A percentile compares a stretch with the other conserved stretches of the same genome.
These are phyloP conservation scores for Pinguiococcus pyrenoidosus DNA, from an alignment of 108 stramenopile genomes.

Conservation along the genomic window DNA sequence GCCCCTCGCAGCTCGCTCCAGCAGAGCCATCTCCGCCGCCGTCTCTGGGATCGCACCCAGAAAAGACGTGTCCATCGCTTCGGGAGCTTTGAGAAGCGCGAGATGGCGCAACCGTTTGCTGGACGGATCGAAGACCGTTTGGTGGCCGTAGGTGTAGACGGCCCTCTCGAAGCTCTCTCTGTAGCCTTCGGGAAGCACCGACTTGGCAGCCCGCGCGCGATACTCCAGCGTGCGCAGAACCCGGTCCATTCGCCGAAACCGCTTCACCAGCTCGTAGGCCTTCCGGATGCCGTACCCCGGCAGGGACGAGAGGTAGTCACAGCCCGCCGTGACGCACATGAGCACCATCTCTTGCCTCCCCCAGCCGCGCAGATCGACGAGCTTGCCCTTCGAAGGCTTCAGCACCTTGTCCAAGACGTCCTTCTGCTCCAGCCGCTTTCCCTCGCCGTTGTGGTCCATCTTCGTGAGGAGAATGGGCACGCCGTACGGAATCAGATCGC, in stretches of 20 bases:
- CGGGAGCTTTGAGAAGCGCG: no score
- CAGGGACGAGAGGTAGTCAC: conserved; percentile 78
- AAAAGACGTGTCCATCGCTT: no score
- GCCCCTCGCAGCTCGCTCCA: no score
- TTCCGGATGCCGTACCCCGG: conserved; percentile 66
- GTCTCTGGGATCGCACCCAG: no score
- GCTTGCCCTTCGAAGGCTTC: background rate
- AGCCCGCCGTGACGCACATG: conserved; percentile 82
- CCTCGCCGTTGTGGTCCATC: conserved; percentile 44
- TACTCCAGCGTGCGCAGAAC: conserved; percentile 32
- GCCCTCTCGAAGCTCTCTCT: conserved; percentile 52
- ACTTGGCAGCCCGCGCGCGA: conserved; percentile 4
- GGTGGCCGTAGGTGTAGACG: conserved; percentile 63
- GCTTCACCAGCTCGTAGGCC: conserved; percentile 54
- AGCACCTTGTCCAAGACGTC: conserved; percentile 15
- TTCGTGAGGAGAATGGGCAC: conserved; percentile 54
- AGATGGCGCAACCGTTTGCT: no score
- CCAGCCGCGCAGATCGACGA: background rate
- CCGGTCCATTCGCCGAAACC: conserved; percentile 36
- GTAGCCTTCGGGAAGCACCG: conserved; percentile 47
- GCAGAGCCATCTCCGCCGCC: no score
- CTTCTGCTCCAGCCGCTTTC: conserved; percentile 45
- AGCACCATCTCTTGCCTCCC: conserved; percentile 62
- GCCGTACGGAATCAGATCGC: no score
- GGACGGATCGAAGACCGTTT: conserved; percentile 48